Evolutionary conservation across 176 grass and related monocot species (phyloP), one percentile per base, ranked within the genome.

Genomic region (Chloris gayana): DNA sequence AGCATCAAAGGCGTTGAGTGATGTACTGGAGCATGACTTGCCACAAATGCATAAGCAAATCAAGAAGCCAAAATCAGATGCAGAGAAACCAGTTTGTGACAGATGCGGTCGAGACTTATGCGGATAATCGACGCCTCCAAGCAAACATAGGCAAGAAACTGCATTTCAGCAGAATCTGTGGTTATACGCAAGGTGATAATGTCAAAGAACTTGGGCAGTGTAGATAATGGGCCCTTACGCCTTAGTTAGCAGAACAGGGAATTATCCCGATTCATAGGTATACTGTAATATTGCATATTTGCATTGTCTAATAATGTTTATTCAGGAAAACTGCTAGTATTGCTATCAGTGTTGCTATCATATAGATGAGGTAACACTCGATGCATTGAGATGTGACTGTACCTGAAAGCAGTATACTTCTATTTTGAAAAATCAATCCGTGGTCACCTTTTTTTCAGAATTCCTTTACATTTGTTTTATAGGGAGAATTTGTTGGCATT

Each of bases 21-120:
- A 93, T 81, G 96, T 94, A 22, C 73, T 98, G 34, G 92, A 95
- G 69, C 76, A 82, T 44, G 96, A 98, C 86, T 82, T 95, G 72
- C 92, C 90, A 25, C 84, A 91, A 49, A 6, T 98, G 81, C 88
- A 88, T 84, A 84, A 88, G 39, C 81, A 91, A 53, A 91, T 84
- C 67, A 88, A 89, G n/a, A 93, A 82, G 77, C 67, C 81, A 79
- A 88, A 95, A 71, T 70, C 67, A 17, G 74, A 69, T 7, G 60
- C 82, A 76, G 79, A 71, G 30, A 86, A 75, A 74, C 75, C 89
- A 58, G 53, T 67, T 11, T 98, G 96, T 14, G 86, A 95, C 60
- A 91, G 90, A 85, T 94, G 95, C 8, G 90, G 92, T 10, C 84
- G 81, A 61, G 72, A 81, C 67, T 7, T 91, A 58, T 87, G 85